phyloP scores from a whole-genome alignment of 2,329 filamentous ascomycete species.

The Trichoderma koningiopsis region DNA sequence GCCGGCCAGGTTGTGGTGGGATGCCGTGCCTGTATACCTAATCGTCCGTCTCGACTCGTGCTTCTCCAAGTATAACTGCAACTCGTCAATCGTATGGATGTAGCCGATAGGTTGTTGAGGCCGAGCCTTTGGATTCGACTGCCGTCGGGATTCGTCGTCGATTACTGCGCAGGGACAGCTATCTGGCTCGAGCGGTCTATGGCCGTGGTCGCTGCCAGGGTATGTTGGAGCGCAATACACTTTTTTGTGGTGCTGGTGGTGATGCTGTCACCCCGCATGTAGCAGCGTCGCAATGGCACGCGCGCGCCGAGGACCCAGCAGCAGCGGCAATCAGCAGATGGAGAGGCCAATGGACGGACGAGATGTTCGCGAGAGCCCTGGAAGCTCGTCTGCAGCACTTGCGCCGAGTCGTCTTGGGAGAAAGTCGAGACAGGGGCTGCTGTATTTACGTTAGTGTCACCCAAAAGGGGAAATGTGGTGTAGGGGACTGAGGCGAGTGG shows the following conservation, averaged over 20 bases:
- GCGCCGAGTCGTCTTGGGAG: constrained; percentile 22
- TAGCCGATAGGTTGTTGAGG: neutral
- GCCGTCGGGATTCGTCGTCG: neutral
- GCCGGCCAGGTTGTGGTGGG: neutral
- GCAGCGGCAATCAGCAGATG: constrained; percentile 17
- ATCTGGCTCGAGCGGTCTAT: constrained; percentile 26
- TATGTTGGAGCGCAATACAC: constrained; percentile 1
- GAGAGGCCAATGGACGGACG: constrained; percentile 23
- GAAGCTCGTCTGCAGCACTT: constrained; percentile 45
- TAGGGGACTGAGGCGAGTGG: constrained; percentile 17
- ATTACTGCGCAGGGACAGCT: constrained; percentile 6
- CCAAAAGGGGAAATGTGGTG: constrained; percentile 26
- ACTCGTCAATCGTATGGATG: neutral
- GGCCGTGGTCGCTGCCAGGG: constrained; percentile 2
- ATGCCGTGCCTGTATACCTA: neutral
- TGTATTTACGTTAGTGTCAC: constrained; percentile 19
- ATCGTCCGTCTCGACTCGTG: neutral
- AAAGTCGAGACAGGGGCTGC: constrained; percentile 19
- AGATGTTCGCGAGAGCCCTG: constrained; percentile 29
- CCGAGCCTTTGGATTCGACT: neutral
- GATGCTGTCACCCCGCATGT: neutral
- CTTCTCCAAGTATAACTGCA: neutral
- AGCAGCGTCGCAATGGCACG: constrained; percentile 22
- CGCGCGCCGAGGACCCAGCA: constrained; percentile 19
- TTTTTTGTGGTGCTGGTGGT: neutral